Evolutionary conservation across 2,329 filamentous ascomycete species (phyloP).

Genomic region (Fragosphaeria purpurea): DNA sequence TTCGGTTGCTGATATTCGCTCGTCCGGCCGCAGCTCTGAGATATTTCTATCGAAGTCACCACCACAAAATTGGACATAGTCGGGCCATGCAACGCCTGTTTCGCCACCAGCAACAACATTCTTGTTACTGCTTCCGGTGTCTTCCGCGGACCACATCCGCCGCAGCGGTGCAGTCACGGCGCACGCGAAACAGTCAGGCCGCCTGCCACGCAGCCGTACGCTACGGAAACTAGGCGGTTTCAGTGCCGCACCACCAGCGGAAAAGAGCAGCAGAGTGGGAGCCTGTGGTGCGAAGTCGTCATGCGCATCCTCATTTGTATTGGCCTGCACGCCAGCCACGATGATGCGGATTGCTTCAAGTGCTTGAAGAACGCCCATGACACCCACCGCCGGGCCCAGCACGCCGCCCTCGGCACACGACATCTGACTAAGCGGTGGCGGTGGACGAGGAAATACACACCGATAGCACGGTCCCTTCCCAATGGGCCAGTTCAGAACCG

Average conservation of each 20-base stretch:
- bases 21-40: conserved; percentile 44
- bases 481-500: conserved; percentile 76
- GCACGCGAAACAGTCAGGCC: conserved; percentile 68
- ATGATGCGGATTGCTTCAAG: conserved; percentile 83
- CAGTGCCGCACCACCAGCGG: conserved; percentile 25
- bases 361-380: conserved; percentile 88
- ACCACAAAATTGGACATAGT: conserved; percentile 85
- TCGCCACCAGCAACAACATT: conserved; percentile 37
- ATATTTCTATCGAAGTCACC: conserved; percentile 20
- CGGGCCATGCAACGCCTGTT: conserved; percentile 44
- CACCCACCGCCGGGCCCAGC: conserved; percentile 80
- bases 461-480: conserved; percentile 80
- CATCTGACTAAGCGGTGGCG: conserved; percentile 70
- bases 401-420: conserved; percentile 92
- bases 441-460: conserved; percentile 82
- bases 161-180: conserved; percentile 48
- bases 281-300: conserved; percentile 1
- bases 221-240: conserved; percentile 49
- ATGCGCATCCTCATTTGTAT: background rate
- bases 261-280: conserved; percentile 37
- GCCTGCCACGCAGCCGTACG: conserved; percentile 60
- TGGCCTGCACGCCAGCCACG: conserved; percentile 21
- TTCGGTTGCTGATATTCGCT: conserved; percentile 56
- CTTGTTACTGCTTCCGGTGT: conserved; percentile 39
- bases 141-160: background rate